A percentile compares a stretch with the other conserved stretches of the same genome.
Conservation (phyloP, 176 grass and related monocot genomes). For the Oryza australiensis region DNA sequence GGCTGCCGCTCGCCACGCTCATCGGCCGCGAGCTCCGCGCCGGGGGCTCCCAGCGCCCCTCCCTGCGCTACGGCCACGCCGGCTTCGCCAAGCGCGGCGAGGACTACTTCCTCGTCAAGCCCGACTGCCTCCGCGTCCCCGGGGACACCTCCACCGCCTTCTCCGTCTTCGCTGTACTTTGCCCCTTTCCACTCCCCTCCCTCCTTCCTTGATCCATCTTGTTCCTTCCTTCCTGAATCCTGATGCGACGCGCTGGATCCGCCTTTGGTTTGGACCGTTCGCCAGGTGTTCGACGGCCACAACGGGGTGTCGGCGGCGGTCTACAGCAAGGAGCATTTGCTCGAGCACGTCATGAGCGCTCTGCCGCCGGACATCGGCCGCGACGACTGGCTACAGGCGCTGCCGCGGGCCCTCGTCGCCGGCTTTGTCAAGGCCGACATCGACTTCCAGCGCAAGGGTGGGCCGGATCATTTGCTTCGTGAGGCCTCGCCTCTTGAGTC, state of each 20-base stretch:
- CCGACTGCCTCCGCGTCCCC: conserved; percentile 78
- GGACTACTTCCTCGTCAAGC: conserved; percentile 89
- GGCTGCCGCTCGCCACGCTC: conserved; percentile 55
- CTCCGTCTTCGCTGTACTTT: conserved; percentile 89
- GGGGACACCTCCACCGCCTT: conserved; percentile 68
- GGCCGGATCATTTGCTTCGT: conserved; percentile 6
- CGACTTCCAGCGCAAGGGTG: conserved; percentile 88
- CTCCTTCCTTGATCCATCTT: neutral
- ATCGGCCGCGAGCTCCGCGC: conserved; percentile 72
- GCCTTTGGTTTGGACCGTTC: neutral
- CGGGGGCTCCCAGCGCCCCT: conserved; percentile 62
- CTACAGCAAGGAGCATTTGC: conserved; percentile 87
- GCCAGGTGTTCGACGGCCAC: conserved; percentile 91
- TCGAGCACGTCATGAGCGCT: conserved; percentile 85
- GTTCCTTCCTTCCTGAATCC: neutral
- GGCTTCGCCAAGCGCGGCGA: conserved; percentile 86
- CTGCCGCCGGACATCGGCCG: conserved; percentile 74
- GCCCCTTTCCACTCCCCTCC: neutral
- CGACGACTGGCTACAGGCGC: conserved; percentile 84
- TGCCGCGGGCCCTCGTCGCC: conserved; percentile 81
- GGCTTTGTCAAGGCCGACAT: conserved; percentile 97
- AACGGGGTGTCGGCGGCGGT: conserved; percentile 87
- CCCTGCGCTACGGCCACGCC: conserved; percentile 76
- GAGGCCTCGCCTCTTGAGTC: neutral
- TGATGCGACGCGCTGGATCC: conserved; percentile 43